phyloP scores from a whole-genome alignment of 371 early-diverging fungal species.

The Gilbertella persicaria region DNA sequence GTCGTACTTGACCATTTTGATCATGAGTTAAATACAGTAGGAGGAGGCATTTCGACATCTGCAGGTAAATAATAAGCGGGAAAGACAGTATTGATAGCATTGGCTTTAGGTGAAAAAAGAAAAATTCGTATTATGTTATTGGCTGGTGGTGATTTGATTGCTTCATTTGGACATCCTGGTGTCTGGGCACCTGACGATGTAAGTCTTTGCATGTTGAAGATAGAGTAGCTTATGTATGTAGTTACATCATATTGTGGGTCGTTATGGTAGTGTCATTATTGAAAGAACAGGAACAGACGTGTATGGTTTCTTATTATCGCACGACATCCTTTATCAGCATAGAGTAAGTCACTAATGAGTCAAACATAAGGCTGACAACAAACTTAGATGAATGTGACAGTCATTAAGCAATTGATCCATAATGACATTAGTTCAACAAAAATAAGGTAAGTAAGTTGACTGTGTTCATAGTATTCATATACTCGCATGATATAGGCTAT shows the following conservation, averaged over 20 bases:
- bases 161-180: conserved; percentile 90
- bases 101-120: conserved; percentile 53
- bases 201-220: conserved; percentile 32
- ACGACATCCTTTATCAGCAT: conserved; percentile 90
- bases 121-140: conserved; percentile 87
- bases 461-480: not conserved
- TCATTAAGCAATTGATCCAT: conserved; percentile 94
- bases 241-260: conserved; percentile 91
- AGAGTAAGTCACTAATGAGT: conserved; percentile 50
- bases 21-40: conserved; percentile 73
- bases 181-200: conserved; percentile 93
- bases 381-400: conserved; percentile 80
- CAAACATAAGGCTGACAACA: not conserved
- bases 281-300: conserved; percentile 96
- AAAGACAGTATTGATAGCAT: no score
- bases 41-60: conserved; percentile 56
- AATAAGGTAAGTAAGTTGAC: conserved; percentile 71
- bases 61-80: conserved; percentile 41
- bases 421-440: conserved; percentile 97
- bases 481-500: conserved; percentile 58
- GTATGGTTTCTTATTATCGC: conserved; percentile 84
- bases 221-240: conserved; percentile 29
- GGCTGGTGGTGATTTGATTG: conserved; percentile 97
- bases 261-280: conserved; percentile 93
- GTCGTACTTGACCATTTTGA: conserved; percentile 95